A percentile compares a stretch with the other conserved stretches of the same genome.
phyloP scores from a whole-genome alignment of 352 stramenopile genomes.

The Aphanomyces cochlioides region DNA sequence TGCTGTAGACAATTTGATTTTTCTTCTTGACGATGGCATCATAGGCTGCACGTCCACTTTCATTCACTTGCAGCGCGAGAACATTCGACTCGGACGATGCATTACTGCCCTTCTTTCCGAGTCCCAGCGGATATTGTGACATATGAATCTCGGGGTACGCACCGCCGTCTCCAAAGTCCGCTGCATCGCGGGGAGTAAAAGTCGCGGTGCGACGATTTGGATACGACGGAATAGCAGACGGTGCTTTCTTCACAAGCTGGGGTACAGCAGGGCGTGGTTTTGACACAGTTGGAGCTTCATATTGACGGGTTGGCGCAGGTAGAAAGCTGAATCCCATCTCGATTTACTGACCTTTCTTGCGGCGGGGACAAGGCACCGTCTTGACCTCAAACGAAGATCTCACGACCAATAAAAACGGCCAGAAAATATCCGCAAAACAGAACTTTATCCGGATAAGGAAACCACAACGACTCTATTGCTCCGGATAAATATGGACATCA shows the following conservation, averaged over 20 bases:
- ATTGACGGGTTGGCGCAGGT: neutral
- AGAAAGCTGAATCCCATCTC: slow-evolving; percentile 15
- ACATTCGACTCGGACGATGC: slow-evolving; percentile 48
- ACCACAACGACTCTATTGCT: too few relatives aligned
- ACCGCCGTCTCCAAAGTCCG: slow-evolving; percentile 96
- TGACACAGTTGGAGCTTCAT: neutral
- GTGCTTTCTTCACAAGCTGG: neutral
- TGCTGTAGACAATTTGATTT: slow-evolving; percentile 82
- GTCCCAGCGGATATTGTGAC: slow-evolving; percentile 94
- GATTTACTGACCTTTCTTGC: neutral
- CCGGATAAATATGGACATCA: neutral
- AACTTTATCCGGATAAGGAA: too few relatives aligned
- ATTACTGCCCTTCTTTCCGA: slow-evolving; percentile 83
- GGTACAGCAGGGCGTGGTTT: slow-evolving; percentile 3
- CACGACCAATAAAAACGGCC: slow-evolving; percentile 17
- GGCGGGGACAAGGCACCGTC: neutral
- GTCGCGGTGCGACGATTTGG: slow-evolving; percentile 48
- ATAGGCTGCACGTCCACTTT: slow-evolving; percentile 87
- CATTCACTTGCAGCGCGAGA: slow-evolving; percentile 90
- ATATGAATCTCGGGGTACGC: slow-evolving; percentile 98
- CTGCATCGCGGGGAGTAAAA: slow-evolving; percentile 58
- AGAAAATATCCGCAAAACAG: too few relatives aligned
- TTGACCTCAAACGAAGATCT: slow-evolving; percentile 15
- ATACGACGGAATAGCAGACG: slow-evolving; percentile 44
- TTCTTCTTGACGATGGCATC: slow-evolving; percentile 96